Evolutionary conservation across 2,329 filamentous ascomycete species (phyloP).

Genomic region (Arthroderma uncinatum): DNA sequence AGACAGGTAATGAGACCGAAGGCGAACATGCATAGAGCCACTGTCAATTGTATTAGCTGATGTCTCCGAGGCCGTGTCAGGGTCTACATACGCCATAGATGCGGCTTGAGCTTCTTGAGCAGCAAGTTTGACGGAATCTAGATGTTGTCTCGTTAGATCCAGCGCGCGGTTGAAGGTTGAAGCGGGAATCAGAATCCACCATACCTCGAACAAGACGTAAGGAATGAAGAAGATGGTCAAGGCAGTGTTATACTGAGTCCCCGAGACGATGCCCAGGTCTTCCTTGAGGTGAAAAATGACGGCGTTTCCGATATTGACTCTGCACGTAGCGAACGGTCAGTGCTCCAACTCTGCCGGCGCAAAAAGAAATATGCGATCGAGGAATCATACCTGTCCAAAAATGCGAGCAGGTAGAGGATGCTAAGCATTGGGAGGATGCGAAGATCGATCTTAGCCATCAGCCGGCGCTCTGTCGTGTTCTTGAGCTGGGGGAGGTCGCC

Average conservation of each 20-base stretch:
- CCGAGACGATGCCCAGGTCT: constrained; percentile 48
- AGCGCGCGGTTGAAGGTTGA: too few species aligned
- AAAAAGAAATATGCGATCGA: neutral
- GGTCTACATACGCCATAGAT: constrained; percentile 48
- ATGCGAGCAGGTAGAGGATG: constrained; percentile 60
- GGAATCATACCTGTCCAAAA: constrained; percentile 43
- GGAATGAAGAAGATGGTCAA: constrained; percentile 74
- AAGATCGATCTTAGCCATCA: constrained; percentile 60
- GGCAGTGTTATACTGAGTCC: constrained; percentile 59
- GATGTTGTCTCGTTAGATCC: neutral
- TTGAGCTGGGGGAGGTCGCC: constrained; percentile 17
- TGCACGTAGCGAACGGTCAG: constrained; percentile 12
- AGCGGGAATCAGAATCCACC: constrained; percentile 45
- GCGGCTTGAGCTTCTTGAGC: constrained; percentile 55
- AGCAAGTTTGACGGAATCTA: constrained; percentile 66
- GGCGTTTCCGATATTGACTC: constrained; percentile 73
- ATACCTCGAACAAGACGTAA: constrained; percentile 47
- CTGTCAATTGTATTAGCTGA: constrained; percentile 17
- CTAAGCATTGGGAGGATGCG: constrained; percentile 62
- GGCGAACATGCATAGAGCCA: constrained; percentile 70
- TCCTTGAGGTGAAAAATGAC: constrained; percentile 52
- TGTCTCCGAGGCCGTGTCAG: neutral
- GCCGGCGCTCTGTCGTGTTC: constrained; percentile 44
- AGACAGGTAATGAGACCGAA: constrained; percentile 66
- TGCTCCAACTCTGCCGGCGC: neutral